phyloP scores from a whole-genome alignment of 805 yeast species.

The Cyberlindnera sargentensis region DNA sequence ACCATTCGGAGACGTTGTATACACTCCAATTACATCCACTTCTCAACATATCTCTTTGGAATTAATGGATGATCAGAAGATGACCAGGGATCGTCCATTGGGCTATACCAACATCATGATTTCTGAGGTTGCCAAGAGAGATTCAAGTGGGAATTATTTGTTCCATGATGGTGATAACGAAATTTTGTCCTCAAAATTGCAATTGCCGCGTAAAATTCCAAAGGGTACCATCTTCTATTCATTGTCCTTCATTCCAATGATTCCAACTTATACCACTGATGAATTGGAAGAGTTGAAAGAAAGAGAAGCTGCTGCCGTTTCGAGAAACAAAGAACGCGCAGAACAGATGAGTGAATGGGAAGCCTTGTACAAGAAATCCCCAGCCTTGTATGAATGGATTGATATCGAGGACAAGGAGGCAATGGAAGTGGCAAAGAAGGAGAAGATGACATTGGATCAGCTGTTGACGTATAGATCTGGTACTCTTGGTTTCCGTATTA shows the following conservation, averaged over 20 bases:
- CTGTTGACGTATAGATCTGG: constrained; percentile 56
- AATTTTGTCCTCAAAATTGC: constrained; percentile 29
- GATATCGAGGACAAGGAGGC: constrained; percentile 36
- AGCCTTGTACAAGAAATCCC: constrained; percentile 45
- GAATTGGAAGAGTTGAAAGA: constrained; percentile 44
- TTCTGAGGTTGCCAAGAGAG: constrained; percentile 40
- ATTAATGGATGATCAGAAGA: constrained; percentile 59
- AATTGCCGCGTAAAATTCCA: constrained; percentile 32
- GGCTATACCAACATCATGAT: constrained; percentile 51
- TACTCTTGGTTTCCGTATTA: constrained; percentile 46
- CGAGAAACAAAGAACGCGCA: constrained; percentile 27
- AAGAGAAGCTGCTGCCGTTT: constrained; percentile 32
- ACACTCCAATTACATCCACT: constrained; percentile 53
- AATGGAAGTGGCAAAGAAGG: constrained; percentile 30
- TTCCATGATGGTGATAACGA: constrained; percentile 47
- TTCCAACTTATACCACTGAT: constrained; percentile 53
- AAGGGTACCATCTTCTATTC: constrained; percentile 48
- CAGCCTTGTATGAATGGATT: constrained; percentile 61
- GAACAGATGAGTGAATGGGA: constrained; percentile 39
- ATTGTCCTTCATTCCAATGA: constrained; percentile 57
- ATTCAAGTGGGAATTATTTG: constrained; percentile 37
- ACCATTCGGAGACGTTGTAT: constrained; percentile 49
- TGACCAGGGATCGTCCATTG: constrained; percentile 55
- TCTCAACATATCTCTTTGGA: constrained; percentile 53
- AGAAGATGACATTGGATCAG: constrained; percentile 43